Evolutionary conservation across 2,329 filamentous ascomycete species (phyloP).

Genomic region (Fusarium nematophilum): DNA sequence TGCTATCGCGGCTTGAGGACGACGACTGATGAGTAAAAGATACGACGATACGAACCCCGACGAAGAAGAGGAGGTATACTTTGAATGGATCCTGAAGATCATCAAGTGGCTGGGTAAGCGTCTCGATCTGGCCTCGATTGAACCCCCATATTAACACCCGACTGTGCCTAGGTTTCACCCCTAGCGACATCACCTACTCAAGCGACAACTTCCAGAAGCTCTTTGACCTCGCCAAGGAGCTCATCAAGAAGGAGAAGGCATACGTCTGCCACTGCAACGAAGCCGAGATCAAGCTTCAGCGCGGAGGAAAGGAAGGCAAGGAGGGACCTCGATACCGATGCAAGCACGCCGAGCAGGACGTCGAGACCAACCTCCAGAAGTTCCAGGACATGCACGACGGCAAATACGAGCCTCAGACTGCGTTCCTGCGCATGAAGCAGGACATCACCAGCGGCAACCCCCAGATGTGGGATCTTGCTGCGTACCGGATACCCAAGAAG

Average conservation of each 20-base stretch:
- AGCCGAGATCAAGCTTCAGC: conserved; percentile 85
- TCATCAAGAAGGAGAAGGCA: conserved; percentile 76
- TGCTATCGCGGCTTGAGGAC: neutral
- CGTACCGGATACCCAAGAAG: conserved; percentile 85
- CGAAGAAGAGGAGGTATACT: conserved; percentile 90
- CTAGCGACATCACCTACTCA: conserved; percentile 83
- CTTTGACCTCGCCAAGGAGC: conserved; percentile 88
- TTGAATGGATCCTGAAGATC: conserved; percentile 88
- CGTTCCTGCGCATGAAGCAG: conserved; percentile 94
- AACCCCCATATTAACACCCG: conserved; percentile 9
- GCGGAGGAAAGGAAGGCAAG: conserved; percentile 79
- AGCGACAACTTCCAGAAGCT: conserved; percentile 91
- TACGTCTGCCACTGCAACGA: conserved; percentile 93
- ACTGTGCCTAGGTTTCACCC: conserved; percentile 68
- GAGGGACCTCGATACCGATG: conserved; percentile 79
- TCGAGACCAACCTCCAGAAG: conserved; percentile 81
- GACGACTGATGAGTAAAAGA: conserved; percentile 53
- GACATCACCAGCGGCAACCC: conserved; percentile 85
- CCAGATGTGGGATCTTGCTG: conserved; percentile 96
- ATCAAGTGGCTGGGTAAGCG: conserved; percentile 74
- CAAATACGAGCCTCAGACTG: conserved; percentile 86
- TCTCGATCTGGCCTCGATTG: neutral
- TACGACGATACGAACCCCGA: conserved; percentile 98
- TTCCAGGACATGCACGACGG: conserved; percentile 93
- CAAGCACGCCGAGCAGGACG: conserved; percentile 78